Evolutionary conservation across 495 filamentous ascomycete species (phyloP).

Genomic region (Lineolata rhizophorae): DNA sequence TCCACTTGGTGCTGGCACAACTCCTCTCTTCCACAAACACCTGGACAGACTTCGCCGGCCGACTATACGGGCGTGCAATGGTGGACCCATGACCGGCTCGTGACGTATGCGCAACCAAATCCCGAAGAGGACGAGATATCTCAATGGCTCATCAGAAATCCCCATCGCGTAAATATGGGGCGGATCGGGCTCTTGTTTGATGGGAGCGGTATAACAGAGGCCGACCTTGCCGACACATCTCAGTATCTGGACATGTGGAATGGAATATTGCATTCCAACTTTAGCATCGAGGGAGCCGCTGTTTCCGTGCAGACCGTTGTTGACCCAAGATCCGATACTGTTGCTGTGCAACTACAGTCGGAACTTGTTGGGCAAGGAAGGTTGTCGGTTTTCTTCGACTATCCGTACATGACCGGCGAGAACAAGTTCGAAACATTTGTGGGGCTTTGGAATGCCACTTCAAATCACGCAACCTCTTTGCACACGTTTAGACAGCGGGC

Average conservation of each 20-base stretch:
- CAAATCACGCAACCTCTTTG: conserved; percentile 22
- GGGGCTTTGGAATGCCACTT: conserved; percentile 21
- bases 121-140: conserved; percentile 27
- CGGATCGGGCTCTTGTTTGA: conserved; percentile 25
- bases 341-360: conserved; percentile 24
- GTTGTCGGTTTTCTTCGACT: conserved; percentile 28
- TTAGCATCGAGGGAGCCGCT: conserved; percentile 18
- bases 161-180: conserved; percentile 27
- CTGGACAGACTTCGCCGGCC: conserved; percentile 7
- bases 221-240: conserved; percentile 12
- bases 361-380: conserved; percentile 15
- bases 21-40: conserved; percentile 26
- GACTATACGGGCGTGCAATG: conserved; percentile 23
- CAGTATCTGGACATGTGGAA: conserved; percentile 25
- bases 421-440: conserved; percentile 24
- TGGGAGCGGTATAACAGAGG: conserved; percentile 19
- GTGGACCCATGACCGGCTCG: conserved; percentile 31
- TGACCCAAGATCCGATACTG: conserved; percentile 24
- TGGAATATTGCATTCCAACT: conserved; percentile 24
- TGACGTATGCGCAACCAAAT: conserved; percentile 30
- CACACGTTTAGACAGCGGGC: conserved; percentile 12
- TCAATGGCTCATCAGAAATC: conserved; percentile 30
- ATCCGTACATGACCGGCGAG: conserved; percentile 23
- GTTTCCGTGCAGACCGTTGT: conserved; percentile 24
- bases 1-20: conserved; percentile 37